Evolutionary conservation across 139 green algal species (phyloP), one percentile per base, ranked within the genome.

Genomic region (Coelastrella sp.): DNA sequence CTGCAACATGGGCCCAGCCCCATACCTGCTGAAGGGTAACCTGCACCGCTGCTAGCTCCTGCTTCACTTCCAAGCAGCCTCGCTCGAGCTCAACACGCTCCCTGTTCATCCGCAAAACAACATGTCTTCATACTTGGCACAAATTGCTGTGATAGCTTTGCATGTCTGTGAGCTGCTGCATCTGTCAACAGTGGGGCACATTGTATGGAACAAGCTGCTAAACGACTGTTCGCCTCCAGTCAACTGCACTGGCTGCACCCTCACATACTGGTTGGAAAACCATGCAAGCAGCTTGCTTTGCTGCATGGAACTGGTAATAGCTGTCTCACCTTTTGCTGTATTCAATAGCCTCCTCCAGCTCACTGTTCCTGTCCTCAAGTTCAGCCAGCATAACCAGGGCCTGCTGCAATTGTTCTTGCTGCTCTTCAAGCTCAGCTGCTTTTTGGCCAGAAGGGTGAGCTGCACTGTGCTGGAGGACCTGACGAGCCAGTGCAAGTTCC

Each of bases 71-170:
- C 50, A 81, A 32, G 37, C 71, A 72, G 15, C 51, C 59, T 27
- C n/a, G 50, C 75, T 86, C 27, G 32, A 89, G 30, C 45, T 78
- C 81, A 43, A 32, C 60, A 0, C 88, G 84, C 73, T 91, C 84
- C 79, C 88, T 91, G 88, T 48, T 19, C 48, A 57, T 15, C n/a
- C n/a, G n/a, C n/a, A n/a, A 57, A 57, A 57, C 48, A 57, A 15
- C 48, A 57, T 57, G n/a, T n/a, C n/a, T n/a, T n/a, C n/a, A n/a
- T n/a, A n/a, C n/a, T n/a, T n/a, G n/a, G n/a, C n/a, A n/a, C n/a
- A n/a, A n/a, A n/a, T n/a, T n/a, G n/a, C n/a, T n/a, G n/a, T n/a
- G n/a, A n/a, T n/a, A n/a, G n/a, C n/a, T n/a, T n/a, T n/a, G n/a
- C n/a, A n/a, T n/a, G n/a, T n/a, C n/a, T n/a, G n/a, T n/a, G n/a